Evolutionary conservation across 768 basidiomycete species (phyloP), one percentile per base, ranked within the genome.

Genomic region (Psilocybe azurescens): DNA sequence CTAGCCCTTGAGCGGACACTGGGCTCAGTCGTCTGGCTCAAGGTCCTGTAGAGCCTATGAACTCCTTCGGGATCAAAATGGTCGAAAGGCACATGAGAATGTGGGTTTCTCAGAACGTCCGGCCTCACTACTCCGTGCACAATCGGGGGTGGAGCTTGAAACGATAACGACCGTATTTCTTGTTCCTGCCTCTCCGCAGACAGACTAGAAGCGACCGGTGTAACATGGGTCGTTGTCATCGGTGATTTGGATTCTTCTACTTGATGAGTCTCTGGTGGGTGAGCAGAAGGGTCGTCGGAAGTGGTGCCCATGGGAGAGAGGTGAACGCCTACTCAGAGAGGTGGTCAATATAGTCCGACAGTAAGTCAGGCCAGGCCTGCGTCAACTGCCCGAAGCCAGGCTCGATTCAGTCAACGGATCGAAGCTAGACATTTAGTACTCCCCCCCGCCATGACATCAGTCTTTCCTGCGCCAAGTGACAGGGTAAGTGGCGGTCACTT

Each of bases 21-120:
- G 41, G 46, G 30, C 20, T 53, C 38, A 18, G 60, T 60, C n/a
- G 49, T 41, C 6, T 61, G 72, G 24, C 71, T 78, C 59, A 85
- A 62, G 3, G 74, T 78, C 63, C 72, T 69, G 10, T 73, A 73
- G 5, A 87, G 75, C 49, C 76, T 65, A 3, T 66, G 69, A 38
- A 85, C 79, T 8, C 86, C 88, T 18, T 67, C 66, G 1, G 81
- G 85, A 70, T 89, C 86, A 65, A 89, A 88, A 64, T 79, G 80
- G 50, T 81, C 82, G 18, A 84, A 59, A 28, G 76, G 71, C 3
- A 84, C 80, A 58, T 68, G 76, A 53, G 76, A 78, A 30, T 59
- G 58, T 11, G 29, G 41, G 41, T 44, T 44, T 44, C 41, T 44
- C 11, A 39, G n/a, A 5, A 20, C 18, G 5, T 24, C 24, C 29